Base-by-base conservation (phyloP, 176 grass and related monocot species). In the Tillandsia fasciculata region DNA sequence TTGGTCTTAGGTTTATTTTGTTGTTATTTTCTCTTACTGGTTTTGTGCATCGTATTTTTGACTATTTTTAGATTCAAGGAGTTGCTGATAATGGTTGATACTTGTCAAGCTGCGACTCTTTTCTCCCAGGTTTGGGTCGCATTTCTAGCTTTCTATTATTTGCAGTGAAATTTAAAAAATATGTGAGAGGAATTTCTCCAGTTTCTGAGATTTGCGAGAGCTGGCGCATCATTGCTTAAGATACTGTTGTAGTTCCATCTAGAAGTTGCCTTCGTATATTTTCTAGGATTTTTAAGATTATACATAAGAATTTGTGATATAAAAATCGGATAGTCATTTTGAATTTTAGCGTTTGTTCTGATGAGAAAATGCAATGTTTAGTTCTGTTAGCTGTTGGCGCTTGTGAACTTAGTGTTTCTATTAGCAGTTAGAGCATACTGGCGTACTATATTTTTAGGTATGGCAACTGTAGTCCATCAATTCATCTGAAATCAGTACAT, bases 71-170 rank as follows among this genome's bases (percentile, higher is more conserved):
- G 90, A 82, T 94, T 99, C 82, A 94, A 99, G 77, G 95, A 99
- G 77, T 77, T 99, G 53, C 65, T 99, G 68, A 90, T 99, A 84
- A 94, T 99, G 90, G 90, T 99, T 66, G 95, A 99, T 72, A 99
- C 95, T 67, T 99, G 95, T 79, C 95, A 94, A 82, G 95, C 90
- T 73, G 95, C 90, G 22, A 99, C 90, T 65, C 95, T 94, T 70
- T 99, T 99, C 81, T 93, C 89, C 65, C 90, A 93, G 95, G 90
- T 99, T 72, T 54, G 29, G 77, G 69, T 77, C 53, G 61, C 52
- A 49, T 11, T 15, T 71, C 33, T 10, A 49, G 20, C 64, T 48
- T 49, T 67, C 69, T 52, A 28, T 70, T 42, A 66, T 70, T 1
- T 17, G 11, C 42, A 13, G 51, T 52, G 14, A 42, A 42, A 6